Base-by-base conservation (phyloP, 352 stramenopile genomes). In the Phytopythium ostracodes region DNA sequence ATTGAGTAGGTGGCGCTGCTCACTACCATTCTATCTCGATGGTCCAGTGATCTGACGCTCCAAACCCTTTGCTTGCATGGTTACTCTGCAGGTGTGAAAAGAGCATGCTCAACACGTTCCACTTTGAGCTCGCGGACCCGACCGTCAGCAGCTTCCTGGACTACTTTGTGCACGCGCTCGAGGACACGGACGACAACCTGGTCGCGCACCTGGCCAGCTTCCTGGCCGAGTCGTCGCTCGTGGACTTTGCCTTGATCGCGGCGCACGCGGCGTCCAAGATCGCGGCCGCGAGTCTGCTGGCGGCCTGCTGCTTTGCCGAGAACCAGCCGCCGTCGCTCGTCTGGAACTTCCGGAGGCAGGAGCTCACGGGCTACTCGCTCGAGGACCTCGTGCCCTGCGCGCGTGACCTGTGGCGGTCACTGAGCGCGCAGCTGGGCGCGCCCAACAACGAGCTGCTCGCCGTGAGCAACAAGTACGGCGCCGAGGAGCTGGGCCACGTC, bases 81-180 rank as follows among this genome's bases (percentile, higher is more conserved):
- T 3, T 8, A 3, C 29, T 33, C 29, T 33, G 7, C 29, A 33
- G 29, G 7, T 33, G 29, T 33, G 98, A 99, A 76, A 83, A 94
- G 64, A 84, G 91, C 31, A 97, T 99, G 73, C 81, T 99, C 24
- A 96, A 96, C 52, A 81, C 80, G 15, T 90, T 99, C 18, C 76
- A 97, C 46, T 99, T 99, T 71, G 84, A 98, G 64, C 88, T 99
- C 52, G 98, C 96, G 27, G 93, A 98, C 3, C 96, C 97, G 12
- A 99, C 91, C 50, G 84, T 86, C 31, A 92, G 98, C 73, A 94
- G 79, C 43, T 99, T 99, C 71, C 75, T 99, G 29, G 87, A 94
- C 22, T 92, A 97, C 46, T 99, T 98, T 73, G 70, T 99, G 25
- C 97, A 98, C 47, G 49, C 74, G 25, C 73, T 88, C n/a, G 63